Conservation (phyloP, 371 early-diverging fungal species). For the Circinella minor region DNA sequence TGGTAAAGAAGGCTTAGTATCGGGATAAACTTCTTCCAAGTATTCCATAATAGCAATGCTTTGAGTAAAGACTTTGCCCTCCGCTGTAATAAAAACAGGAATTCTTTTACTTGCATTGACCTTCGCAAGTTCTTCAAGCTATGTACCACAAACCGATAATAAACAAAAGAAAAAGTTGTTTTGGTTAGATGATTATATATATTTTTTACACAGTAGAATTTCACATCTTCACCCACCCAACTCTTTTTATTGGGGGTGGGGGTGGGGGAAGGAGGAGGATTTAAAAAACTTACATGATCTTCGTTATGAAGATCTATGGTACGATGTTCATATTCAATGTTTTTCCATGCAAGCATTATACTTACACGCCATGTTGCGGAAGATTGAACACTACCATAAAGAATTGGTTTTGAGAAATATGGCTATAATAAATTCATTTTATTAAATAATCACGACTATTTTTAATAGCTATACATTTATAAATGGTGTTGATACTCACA, state of each 20-base stretch:
- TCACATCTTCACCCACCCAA: too few species aligned
- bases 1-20: slow-evolving; percentile 74
- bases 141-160: neutral
- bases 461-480: too few species aligned
- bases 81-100: slow-evolving; percentile 68
- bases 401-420: neutral
- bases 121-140: slow-evolving; percentile 51
- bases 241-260: too few species aligned
- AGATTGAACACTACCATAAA: neutral
- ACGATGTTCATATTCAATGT: neutral
- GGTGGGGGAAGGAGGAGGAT: too few species aligned
- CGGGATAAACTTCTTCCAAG: slow-evolving; percentile 79
- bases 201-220: too few species aligned
- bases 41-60: slow-evolving; percentile 89
- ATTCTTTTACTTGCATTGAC: slow-evolving; percentile 75
- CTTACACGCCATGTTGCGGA: neutral
- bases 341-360: slow-evolving; percentile 7
- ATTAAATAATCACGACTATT: too few species aligned
- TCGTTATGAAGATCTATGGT: neutral
- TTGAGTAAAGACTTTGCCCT: slow-evolving; percentile 63
- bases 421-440: neutral
- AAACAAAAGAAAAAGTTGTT: too few species aligned
- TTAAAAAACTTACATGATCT: neutral
- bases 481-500: too few species aligned
- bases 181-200: too few species aligned